phyloP scores from a whole-genome alignment of 768 basidiomycete genomes.

The Calocybe cyanea region DNA sequence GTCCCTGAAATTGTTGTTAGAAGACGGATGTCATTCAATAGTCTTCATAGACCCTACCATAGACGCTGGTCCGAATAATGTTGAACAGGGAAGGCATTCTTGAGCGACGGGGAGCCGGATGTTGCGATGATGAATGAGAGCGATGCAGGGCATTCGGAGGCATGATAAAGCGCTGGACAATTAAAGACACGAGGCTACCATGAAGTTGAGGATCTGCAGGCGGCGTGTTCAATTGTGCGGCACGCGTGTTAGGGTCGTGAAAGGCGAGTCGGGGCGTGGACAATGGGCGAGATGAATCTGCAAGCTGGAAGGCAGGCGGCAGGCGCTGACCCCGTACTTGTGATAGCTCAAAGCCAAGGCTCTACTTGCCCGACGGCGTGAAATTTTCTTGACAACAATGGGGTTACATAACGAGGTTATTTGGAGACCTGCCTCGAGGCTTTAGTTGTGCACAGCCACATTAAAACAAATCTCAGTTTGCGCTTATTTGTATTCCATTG shows the following conservation, averaged over 20 bases:
- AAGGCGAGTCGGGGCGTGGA: not conserved
- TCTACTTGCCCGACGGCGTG: not conserved
- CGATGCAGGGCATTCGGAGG: conserved; percentile 23
- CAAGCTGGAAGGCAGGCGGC: conserved; percentile 1
- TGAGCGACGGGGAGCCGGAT: conserved; percentile 25
- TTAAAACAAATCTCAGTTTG: not conserved
- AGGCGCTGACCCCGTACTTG: conserved; percentile 1
- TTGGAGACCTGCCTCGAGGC: conserved; percentile 8
- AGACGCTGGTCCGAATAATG: conserved; percentile 62
- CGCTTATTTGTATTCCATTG: conserved; percentile 1
- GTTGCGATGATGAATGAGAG: conserved; percentile 20
- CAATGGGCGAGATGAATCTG: not conserved
- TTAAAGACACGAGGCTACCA: conserved; percentile 46
- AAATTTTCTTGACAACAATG: conserved; percentile 12
- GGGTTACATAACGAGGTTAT: conserved; percentile 10
- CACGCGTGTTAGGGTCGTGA: conserved; percentile 14
- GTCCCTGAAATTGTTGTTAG: conserved; percentile 37
- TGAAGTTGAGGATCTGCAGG: conserved; percentile 23
- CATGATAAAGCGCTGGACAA: conserved; percentile 41
- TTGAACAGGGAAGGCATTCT: conserved; percentile 73
- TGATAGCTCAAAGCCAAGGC: too few relatives aligned
- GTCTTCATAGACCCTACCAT: conserved; percentile 44
- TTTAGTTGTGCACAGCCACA: conserved; percentile 13
- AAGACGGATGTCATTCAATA: not conserved
- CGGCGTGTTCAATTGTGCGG: conserved; percentile 10